Evolutionary conservation across 2,329 filamentous ascomycete genomes (phyloP), one percentile per base, ranked within the genome.

Genomic region (Rhinocladiella mackenziei): DNA sequence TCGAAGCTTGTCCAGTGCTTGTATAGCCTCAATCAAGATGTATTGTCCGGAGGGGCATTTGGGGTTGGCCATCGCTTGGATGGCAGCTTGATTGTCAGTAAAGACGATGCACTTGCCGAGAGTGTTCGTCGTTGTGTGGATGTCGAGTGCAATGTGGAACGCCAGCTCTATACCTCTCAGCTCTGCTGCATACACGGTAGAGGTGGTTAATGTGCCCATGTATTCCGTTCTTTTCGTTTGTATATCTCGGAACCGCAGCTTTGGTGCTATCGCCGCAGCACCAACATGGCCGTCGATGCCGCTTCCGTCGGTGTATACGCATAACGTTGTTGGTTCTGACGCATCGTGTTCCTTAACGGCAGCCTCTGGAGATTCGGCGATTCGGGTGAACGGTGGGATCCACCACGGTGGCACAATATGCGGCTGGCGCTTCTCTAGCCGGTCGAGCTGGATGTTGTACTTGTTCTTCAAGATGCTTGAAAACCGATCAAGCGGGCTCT

Each of bases 41-140:
- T 63, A 63, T 43, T 61, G 50, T 29, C 60, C 54, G 0, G 58
- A 63, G 20, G 55, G 56, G 33, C 43, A 34, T 28, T 58, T 56
- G 6, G 56, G 60, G 33, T 59, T 57, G 22, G 13, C 32, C 10
- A 60, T 53, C n/a, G 58, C 60, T 44, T 56, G 49, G 18, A 63
- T 61, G 19, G 59, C 58, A 6, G 59, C 60, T 32, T 64, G 53
- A 43, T 62, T 65, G 39, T 62, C 55, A 13, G 58, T 62, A 39
- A 62, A 63, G 44, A 61, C 57, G 42, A 45, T 47, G 45, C 46
- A 58, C 35, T 46, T 54, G 35, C 54, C 51, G 30, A 51, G 40
- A 4, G 30, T 41, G 28, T 36, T 34, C 19, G 30, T 48, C 22
- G 25, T 36, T 29, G 39, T 23, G 10, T 56, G 34, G 33, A 54